Evolutionary conservation across 352 stramenopile species (phyloP).

Genomic region (Blastocystis hominis): DNA sequence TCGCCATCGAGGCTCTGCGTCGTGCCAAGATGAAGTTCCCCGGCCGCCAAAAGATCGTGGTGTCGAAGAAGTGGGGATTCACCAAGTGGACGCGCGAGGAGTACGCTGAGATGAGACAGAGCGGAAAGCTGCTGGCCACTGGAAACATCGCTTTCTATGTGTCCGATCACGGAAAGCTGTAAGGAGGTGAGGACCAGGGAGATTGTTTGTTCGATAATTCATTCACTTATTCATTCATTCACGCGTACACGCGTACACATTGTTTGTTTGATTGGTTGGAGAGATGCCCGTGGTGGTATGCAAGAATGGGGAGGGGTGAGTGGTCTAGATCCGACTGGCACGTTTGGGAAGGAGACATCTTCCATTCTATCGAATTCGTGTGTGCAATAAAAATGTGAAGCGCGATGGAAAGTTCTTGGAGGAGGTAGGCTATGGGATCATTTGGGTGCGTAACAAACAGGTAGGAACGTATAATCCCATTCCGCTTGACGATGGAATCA

Average conservation of each 20-base stretch:
- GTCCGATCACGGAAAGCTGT: slow-evolving; percentile 70
- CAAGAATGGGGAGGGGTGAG: not conserved
- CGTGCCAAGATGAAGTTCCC: slow-evolving; percentile 99
- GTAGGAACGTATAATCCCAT: slow-evolving; percentile 37
- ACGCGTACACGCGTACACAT: not conserved
- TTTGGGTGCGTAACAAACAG: not conserved
- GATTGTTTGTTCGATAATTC: not conserved
- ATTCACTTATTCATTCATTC: not conserved
- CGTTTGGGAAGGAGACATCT: slow-evolving; percentile 1
- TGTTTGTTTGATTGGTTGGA: not conserved
- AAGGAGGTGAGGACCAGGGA: not conserved
- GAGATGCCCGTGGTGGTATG: slow-evolving; percentile 10
- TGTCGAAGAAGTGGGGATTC: slow-evolving; percentile 98
- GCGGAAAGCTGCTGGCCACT: slow-evolving; percentile 81
- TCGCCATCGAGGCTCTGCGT: slow-evolving; percentile 90
- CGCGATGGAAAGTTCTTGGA: not conserved
- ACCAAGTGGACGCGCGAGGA: slow-evolving; percentile 94
- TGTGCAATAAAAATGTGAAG: slow-evolving; percentile 24
- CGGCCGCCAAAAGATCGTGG: slow-evolving; percentile 96
- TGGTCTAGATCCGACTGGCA: not conserved
- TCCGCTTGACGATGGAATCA: slow-evolving; percentile 26
- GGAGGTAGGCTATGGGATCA: not conserved
- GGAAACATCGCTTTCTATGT: slow-evolving; percentile 96
- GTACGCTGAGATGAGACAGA: slow-evolving; percentile 86
- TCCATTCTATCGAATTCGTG: slow-evolving; percentile 41